A percentile compares a stretch with the other conserved stretches of the same genome.
Conservation (phyloP, 2,329 filamentous ascomycete species). For the Diaporthe helianthi region DNA sequence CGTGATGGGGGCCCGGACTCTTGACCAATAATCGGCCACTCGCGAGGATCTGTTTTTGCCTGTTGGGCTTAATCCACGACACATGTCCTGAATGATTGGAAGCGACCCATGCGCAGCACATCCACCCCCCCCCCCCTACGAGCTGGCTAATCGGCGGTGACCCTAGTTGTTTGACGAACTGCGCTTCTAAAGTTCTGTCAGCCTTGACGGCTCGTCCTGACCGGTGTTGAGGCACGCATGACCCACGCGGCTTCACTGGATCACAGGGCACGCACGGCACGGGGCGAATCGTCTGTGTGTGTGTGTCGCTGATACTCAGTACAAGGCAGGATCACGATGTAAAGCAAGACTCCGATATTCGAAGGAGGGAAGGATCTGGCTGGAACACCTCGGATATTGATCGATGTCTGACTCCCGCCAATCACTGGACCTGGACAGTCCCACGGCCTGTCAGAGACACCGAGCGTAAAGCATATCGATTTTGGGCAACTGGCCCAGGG, state of each 20-base stretch:
- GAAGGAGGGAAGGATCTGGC: not conserved
- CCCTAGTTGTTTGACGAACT: not conserved
- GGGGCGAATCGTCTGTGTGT: not conserved
- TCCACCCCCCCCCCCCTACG: not conserved
- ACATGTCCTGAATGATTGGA: slow-evolving; percentile 29
- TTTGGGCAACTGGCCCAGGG: slow-evolving; percentile 3
- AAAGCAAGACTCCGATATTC: not conserved
- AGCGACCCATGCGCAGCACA: not conserved
- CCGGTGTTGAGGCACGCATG: not conserved
- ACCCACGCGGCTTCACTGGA: not conserved
- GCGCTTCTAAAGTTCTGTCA: not conserved
- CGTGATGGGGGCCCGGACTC: not conserved
- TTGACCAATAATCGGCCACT: not conserved
- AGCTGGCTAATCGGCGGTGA: not conserved
- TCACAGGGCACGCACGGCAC: not conserved
- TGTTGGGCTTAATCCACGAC: not conserved
- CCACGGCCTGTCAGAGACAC: slow-evolving; percentile 12
- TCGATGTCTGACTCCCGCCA: not conserved
- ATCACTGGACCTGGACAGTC: not conserved
- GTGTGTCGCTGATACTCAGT: not conserved
- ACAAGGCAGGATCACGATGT: not conserved
- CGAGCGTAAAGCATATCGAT: slow-evolving; percentile 10
- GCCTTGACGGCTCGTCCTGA: not conserved
- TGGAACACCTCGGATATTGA: not conserved
- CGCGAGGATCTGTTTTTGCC: not conserved